Percentiles rank a stretch among this genome's conserved stretches.
These are phyloP conservation scores for Talaromyces sp. DNA, from an alignment of 2,329 filamentous ascomycete genomes.

Conservation along the genomic window DNA sequence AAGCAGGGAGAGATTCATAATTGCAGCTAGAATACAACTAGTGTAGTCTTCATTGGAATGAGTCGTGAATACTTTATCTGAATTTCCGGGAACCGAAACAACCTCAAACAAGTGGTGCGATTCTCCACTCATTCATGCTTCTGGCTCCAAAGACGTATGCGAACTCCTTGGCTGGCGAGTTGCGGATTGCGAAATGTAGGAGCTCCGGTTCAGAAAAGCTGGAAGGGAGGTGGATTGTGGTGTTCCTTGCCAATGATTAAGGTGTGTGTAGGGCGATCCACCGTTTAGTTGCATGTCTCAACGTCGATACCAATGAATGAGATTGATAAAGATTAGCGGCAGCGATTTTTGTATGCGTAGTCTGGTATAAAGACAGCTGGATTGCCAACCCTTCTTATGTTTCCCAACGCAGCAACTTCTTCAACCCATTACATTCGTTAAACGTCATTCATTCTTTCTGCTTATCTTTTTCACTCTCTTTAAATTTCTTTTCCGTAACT, in stretches of 20 bases:
- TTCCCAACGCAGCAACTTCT: background rate
- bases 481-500: background rate
- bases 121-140: background rate
- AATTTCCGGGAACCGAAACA: background rate
- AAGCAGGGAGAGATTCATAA: background rate
- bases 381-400: background rate
- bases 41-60: background rate
- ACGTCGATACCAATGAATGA: background rate
- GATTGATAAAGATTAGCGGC: background rate
- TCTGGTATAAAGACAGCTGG: background rate
- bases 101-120: constrained; percentile 3
- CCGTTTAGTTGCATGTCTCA: background rate
- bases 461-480: background rate
- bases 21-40: background rate
- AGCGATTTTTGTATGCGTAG: background rate
- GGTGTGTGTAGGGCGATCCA: background rate
- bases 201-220: background rate
- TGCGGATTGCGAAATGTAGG: background rate
- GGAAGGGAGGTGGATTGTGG: background rate
- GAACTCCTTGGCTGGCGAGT: background rate
- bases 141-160: background rate
- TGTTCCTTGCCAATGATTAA: background rate
- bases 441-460: background rate
- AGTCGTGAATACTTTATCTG: background rate
- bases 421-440: background rate